phyloP scores from a whole-genome alignment of 139 green algal genomes.

The Asterochloris sp. region DNA sequence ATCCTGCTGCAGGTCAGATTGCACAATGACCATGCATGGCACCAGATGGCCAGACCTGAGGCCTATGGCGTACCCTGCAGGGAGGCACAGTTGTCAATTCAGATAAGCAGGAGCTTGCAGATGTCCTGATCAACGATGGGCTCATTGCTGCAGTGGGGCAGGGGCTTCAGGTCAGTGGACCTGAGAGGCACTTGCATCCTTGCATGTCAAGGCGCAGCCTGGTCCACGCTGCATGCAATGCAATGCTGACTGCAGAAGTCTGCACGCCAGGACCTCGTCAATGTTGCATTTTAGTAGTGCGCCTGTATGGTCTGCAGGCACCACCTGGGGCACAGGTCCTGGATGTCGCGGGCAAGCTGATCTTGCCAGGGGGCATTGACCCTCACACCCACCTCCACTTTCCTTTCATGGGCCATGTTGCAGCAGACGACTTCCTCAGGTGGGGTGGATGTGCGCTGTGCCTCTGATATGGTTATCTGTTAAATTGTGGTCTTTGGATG shows the following conservation, averaged over 20 bases:
- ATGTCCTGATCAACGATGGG: conserved; percentile 81
- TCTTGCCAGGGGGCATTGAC: conserved; percentile 97
- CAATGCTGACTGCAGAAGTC: background rate
- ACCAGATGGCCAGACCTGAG: background rate
- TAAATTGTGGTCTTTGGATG: background rate
- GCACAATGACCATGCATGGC: too few relatives aligned
- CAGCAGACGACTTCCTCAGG: conserved; percentile 80
- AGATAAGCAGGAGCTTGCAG: conserved; percentile 53
- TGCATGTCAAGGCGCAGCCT: background rate
- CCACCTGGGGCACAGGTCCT: conserved; percentile 45
- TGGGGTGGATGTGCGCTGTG: background rate
- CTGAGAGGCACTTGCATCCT: too few relatives aligned
- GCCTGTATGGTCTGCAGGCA: conserved; percentile 10
- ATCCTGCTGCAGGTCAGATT: too few relatives aligned
- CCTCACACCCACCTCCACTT: conserved; percentile 96
- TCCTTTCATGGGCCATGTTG: conserved; percentile 87
- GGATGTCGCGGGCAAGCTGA: conserved; percentile 71
- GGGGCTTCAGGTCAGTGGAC: conserved; percentile 44
- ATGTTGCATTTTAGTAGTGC: background rate
- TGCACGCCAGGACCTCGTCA: background rate
- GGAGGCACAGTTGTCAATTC: conserved; percentile 91
- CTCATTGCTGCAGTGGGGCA: conserved; percentile 61
- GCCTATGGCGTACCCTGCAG: conserved; percentile 28
- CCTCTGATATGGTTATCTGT: background rate
- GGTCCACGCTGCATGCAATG: background rate